Evolutionary conservation across 2,329 filamentous ascomycete genomes (phyloP), one percentile per base, ranked within the genome.

Genomic region (Phialemonium atrogriseum): DNA sequence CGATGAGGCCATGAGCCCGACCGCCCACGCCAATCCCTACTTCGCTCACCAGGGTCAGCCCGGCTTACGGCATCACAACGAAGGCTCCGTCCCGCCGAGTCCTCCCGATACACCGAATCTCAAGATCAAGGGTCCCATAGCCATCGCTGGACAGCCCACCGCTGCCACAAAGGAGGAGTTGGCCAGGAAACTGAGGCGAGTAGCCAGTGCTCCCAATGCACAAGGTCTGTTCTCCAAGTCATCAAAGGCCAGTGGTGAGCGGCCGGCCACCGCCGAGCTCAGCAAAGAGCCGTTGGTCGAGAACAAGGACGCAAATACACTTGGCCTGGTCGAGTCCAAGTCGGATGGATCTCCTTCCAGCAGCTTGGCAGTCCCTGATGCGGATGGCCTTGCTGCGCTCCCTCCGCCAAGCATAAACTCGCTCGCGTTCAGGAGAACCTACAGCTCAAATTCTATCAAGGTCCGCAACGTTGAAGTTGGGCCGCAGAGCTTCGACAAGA

Each of bases 371-470:
- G 48, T 64, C 8, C 56, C 65, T 13, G 59, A 64, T 31, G 53
- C 63, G 29, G 72, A 77, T 49, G 56, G 62, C 13, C 60, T 81
- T 11, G 68, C 70, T 33, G 70, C 74, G 30, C 72, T 87, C 37
- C 68, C 85, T 21, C 72, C 78, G 2, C 78, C 81, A 5, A 74
- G 73, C 32, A 75, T 78, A 47, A 74, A 80, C 42, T 70, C 76
- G 12, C 68, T 85, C 29, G 78, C 85, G 13, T 98, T 95, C 62
- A 73, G 91, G 50, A 76, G 91, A 54, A 98, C 91, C 3, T 98
- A 98, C 58, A 96, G 91, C 60, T 95, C 89, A 44, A 98, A 96
- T 59, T 96, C 91, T 24, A 98, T 98, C 68, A 98, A 98, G 62
- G 85, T 96, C 44, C 77, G 91, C 48, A 87, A 94, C 55, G 91